phyloP scores from a whole-genome alignment of 306 rosid genomes.

The Sechiopsis laciniata region DNA sequence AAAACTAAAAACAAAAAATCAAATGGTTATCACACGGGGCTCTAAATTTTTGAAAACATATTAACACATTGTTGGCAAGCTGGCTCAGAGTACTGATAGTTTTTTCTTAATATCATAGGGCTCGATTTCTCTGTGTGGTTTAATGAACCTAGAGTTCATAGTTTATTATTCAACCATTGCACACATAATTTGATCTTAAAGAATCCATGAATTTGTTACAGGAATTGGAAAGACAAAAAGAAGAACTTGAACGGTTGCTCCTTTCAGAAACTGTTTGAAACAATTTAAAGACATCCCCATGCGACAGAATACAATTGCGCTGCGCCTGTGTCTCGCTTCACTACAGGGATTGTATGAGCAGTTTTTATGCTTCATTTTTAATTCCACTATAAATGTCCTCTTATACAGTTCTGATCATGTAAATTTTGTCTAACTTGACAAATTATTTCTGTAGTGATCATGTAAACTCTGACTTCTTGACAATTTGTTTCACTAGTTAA shows the following conservation, averaged over 20 bases:
- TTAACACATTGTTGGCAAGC: background rate
- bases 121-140: background rate
- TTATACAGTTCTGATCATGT: background rate
- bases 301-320: background rate
- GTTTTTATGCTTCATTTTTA: background rate
- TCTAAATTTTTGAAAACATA: background rate
- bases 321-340: background rate
- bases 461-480: constrained; percentile 10
- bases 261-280: constrained; percentile 13
- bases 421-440: background rate
- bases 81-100: background rate
- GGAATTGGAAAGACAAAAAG: constrained; percentile 14
- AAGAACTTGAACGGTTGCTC: constrained; percentile 21
- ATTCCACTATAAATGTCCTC: background rate
- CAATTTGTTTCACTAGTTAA: background rate
- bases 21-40: too few species aligned
- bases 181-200: background rate
- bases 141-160: background rate
- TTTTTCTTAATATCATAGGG: background rate
- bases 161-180: background rate
- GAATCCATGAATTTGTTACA: constrained; percentile 14
- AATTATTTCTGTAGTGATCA: background rate
- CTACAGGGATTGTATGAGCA: constrained; percentile 6
- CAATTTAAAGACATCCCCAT: constrained; percentile 5
- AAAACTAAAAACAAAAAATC: too few species aligned